These are phyloP conservation scores for Catharanthus roseus DNA, from an alignment of 257 asterid species.

Conservation along the genomic window DNA sequence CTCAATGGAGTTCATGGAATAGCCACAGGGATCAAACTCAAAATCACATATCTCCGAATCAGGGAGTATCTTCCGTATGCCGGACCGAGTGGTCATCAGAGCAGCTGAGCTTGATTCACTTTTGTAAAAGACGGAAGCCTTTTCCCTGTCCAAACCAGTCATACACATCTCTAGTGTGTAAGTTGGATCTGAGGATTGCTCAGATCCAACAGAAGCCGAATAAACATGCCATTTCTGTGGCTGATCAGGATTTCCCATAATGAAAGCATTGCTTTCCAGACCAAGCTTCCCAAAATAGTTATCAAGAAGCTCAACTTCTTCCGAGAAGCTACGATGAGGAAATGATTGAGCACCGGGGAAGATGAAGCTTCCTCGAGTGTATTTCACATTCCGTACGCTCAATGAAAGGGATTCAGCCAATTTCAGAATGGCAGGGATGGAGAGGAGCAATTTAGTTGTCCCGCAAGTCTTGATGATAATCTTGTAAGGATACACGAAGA, in stretches of 20 bases:
- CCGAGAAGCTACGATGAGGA: conserved; percentile 74
- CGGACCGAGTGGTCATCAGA: conserved; percentile 51
- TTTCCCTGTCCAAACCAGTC: conserved; percentile 70
- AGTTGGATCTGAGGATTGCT: conserved; percentile 34
- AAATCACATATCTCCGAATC: conserved; percentile 60
- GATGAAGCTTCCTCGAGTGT: conserved; percentile 76
- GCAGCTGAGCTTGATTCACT: conserved; percentile 44
- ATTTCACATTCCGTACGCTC: conserved; percentile 47
- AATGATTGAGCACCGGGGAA: conserved; percentile 77
- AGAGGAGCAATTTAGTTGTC: conserved; percentile 60
- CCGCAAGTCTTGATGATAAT: conserved; percentile 83
- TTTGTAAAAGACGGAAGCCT: conserved; percentile 64
- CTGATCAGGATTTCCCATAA: conserved; percentile 46
- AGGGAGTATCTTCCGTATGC: conserved; percentile 70
- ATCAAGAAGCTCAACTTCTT: conserved; percentile 70
- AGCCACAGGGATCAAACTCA: conserved; percentile 85
- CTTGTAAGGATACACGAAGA: conserved; percentile 64
- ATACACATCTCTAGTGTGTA: conserved; percentile 81
- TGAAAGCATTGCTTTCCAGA: conserved; percentile 52
- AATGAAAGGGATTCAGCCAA: conserved; percentile 49
- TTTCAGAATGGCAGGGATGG: conserved; percentile 71
- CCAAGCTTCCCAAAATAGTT: conserved; percentile 59
- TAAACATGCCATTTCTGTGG: conserved; percentile 73
- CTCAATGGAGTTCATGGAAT: conserved; percentile 83
- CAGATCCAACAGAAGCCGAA: conserved; percentile 46